These are phyloP conservation scores for Apiotrichum gracile DNA, from an alignment of 1,284 basidiomycete species.

Conservation along the genomic window DNA sequence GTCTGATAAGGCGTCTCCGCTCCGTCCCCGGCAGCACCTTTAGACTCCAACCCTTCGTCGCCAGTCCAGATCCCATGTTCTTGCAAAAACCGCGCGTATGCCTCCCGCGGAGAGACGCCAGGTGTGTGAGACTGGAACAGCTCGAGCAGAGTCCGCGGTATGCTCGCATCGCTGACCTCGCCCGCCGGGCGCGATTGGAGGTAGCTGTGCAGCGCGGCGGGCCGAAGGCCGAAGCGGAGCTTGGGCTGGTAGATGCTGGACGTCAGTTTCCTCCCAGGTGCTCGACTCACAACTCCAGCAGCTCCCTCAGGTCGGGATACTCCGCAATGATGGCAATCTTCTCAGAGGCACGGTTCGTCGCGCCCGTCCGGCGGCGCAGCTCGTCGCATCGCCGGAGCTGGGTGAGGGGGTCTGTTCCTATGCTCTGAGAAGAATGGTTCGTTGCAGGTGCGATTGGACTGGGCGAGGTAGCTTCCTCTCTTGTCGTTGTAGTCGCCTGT, in stretches of 20 bases:
- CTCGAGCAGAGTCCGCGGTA: conserved; percentile 6
- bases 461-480: too few species aligned
- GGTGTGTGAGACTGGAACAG: conserved; percentile 17
- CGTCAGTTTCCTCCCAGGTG: neutral
- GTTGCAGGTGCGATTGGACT: neutral
- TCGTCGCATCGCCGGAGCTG: conserved; percentile 21
- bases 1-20: neutral
- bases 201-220: conserved; percentile 2
- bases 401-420: neutral
- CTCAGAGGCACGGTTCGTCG: conserved; percentile 20
- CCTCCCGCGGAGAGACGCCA: conserved; percentile 18
- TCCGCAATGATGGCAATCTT: conserved; percentile 31
- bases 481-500: too few species aligned
- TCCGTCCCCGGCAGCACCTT: neutral
- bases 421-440: too few species aligned
- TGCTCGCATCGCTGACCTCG: neutral
- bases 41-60: neutral
- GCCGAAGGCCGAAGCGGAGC: conserved; percentile 17
- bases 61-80: conserved; percentile 9
- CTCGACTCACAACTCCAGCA: conserved; percentile 34
- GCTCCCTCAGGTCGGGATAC: conserved; percentile 31
- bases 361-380: conserved; percentile 20
- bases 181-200: neutral
- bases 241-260: conserved; percentile 27
- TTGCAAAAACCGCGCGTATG: conserved; percentile 18